These are phyloP conservation scores for Colletotrichum agaves DNA, from an alignment of 2,329 filamentous ascomycete species.

Conservation along the genomic window DNA sequence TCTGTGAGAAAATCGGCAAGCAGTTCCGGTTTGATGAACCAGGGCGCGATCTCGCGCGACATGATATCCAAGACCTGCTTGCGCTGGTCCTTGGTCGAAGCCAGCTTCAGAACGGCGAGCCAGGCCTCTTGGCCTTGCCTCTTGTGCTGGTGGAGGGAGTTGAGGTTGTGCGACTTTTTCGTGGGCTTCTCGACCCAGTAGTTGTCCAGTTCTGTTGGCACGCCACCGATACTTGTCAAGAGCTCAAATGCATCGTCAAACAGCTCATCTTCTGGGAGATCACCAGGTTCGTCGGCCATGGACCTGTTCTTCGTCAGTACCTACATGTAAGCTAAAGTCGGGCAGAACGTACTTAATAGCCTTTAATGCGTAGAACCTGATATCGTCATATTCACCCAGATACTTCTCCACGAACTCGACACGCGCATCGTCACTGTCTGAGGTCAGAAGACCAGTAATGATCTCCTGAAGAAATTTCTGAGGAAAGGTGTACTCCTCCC, in stretches of 20 bases:
- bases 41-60: slow-evolving; percentile 83
- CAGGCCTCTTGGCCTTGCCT: slow-evolving; percentile 87
- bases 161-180: slow-evolving; percentile 74
- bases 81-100: slow-evolving; percentile 76
- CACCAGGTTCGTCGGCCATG: slow-evolving; percentile 43
- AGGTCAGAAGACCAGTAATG: slow-evolving; percentile 69
- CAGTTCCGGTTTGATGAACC: slow-evolving; percentile 88
- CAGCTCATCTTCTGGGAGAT: slow-evolving; percentile 46
- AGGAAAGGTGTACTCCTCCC: slow-evolving; percentile 76
- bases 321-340: not conserved
- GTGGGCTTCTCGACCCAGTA: slow-evolving; percentile 74
- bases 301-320: slow-evolving; percentile 43
- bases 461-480: slow-evolving; percentile 73
- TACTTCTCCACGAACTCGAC: slow-evolving; percentile 82
- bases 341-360: slow-evolving; percentile 70
- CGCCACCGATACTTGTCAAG: slow-evolving; percentile 74
- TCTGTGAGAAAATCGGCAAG: slow-evolving; percentile 98
- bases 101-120: slow-evolving; percentile 78
- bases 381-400: slow-evolving; percentile 82
- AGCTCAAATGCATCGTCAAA: slow-evolving; percentile 71
- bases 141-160: slow-evolving; percentile 77
- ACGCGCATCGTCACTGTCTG: slow-evolving; percentile 68
- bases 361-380: slow-evolving; percentile 84
- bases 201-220: slow-evolving; percentile 75
- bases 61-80: slow-evolving; percentile 82